Evolutionary conservation across 1,139 yeast species (phyloP).

Genomic region (Kurtzmaniella quercitrusa): DNA sequence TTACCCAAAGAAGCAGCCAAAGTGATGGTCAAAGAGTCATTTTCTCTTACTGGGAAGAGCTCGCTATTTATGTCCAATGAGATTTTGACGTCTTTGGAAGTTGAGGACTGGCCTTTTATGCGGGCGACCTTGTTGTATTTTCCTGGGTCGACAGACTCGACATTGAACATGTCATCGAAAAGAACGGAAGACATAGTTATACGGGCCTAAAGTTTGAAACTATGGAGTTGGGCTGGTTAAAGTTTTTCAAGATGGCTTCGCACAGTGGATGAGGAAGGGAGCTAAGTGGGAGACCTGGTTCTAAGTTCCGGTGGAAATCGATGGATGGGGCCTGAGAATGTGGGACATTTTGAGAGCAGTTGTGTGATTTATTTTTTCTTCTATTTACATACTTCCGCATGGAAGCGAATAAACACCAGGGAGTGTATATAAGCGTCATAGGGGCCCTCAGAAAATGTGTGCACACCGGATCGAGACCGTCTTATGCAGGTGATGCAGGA

Average conservation of each 20-base stretch:
- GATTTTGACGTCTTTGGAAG: conserved; percentile 77
- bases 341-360: no score
- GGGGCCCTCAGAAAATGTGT: not conserved
- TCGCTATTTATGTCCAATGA: conserved; percentile 92
- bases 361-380: not conserved
- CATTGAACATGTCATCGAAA: conserved; percentile 90
- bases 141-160: conserved; percentile 81
- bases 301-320: no score
- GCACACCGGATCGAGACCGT: not conserved
- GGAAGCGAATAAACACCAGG: no score
- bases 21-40: conserved; percentile 84
- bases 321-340: no score
- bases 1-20: conserved; percentile 76
- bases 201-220: not conserved
- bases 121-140: conserved; percentile 92
- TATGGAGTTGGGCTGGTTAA: not conserved
- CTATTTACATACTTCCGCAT: not conserved
- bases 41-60: conserved; percentile 76
- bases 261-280: not conserved
- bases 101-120: conserved; percentile 81
- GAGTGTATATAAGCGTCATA: no score
- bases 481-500: not conserved
- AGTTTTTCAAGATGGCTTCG: not conserved
- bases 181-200: conserved; percentile 68
- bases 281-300: not conserved